Evolutionary conservation across 2,329 filamentous ascomycete species (phyloP).

Genomic region (Nigrospora sphaerica): DNA sequence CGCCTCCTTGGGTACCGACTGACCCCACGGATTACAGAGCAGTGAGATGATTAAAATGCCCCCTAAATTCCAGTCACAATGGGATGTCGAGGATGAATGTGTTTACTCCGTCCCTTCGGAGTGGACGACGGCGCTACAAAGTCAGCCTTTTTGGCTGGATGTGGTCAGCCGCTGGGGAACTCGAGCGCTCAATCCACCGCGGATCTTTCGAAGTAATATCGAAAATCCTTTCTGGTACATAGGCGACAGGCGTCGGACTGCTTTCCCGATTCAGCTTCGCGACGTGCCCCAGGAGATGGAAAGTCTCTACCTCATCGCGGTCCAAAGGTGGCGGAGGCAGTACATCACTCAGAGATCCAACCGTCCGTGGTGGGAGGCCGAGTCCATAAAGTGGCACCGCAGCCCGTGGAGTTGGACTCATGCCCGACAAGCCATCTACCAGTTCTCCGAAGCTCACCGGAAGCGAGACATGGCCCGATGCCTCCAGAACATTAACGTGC

Average conservation of each 20-base stretch:
- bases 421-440: neutral
- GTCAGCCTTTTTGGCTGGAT: neutral
- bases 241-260: too few species aligned
- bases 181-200: neutral
- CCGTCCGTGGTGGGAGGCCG: slow-evolving; percentile 2
- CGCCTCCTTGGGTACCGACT: too few species aligned
- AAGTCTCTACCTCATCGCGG: too few species aligned
- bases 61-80: too few species aligned
- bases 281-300: too few species aligned
- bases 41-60: too few species aligned
- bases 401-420: slow-evolving; percentile 3
- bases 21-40: too few species aligned
- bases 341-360: neutral
- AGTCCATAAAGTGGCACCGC: slow-evolving; percentile 1
- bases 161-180: neutral
- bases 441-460: slow-evolving; percentile 3
- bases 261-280: too few species aligned
- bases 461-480: neutral
- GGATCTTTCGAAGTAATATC: neutral
- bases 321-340: neutral
- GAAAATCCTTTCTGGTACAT: too few species aligned
- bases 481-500: neutral
- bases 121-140: neutral
- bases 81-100: neutral
- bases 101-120: neutral